Evolutionary conservation across 2,329 filamentous ascomycete species (phyloP), one percentile per base, ranked within the genome.

Genomic region (Exophiala aquamarina): DNA sequence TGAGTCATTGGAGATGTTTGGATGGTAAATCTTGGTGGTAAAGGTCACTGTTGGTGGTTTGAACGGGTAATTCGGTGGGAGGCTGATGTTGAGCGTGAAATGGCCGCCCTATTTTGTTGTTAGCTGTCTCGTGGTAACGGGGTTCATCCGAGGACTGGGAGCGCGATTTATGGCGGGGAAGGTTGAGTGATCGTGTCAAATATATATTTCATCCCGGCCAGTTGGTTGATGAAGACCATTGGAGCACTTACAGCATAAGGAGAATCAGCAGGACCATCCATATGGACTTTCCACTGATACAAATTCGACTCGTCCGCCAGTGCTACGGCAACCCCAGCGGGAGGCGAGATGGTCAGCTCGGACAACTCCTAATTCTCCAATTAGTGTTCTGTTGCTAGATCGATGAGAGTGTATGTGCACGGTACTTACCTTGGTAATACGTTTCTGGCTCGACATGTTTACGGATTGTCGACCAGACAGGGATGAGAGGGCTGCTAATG

Each of bases 1-100:
- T 11, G 49, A 47, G 42, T 59, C 53, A 26, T 59, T 59, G 34
- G 50, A 54, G 50, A 96, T 81, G 71, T 96, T 96, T 35, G 91
- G 90, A 73, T 96, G 91, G 79, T 95, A 96, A 75, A 95, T 87
- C 71, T 91, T 92, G 41, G 90, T 95, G 57, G 76, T 73, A 78
- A 95, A 95, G 63, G 78, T 82, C 59, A 95, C 77, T 50, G 78
- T 74, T 13, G 90, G 90, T 17, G 89, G 83, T 70, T 93, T 93
- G 82, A 95, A 95, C 28, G 90, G 90, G 74, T 95, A 95, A 62
- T 89, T 85, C 59, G 75, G 71, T 11, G 90, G 89, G 9, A 96
- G 82, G 32, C 70, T 76, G 58, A 95, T 75, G 53, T 83, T 70
- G 52, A 96, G 71, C 57, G 81, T 80, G 78, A 89, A 96, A 57